Evolutionary conservation across 192 early-diverging fungal species (phyloP), one percentile per base, ranked within the genome.

Genomic region (Funneliformis geosporum): DNA sequence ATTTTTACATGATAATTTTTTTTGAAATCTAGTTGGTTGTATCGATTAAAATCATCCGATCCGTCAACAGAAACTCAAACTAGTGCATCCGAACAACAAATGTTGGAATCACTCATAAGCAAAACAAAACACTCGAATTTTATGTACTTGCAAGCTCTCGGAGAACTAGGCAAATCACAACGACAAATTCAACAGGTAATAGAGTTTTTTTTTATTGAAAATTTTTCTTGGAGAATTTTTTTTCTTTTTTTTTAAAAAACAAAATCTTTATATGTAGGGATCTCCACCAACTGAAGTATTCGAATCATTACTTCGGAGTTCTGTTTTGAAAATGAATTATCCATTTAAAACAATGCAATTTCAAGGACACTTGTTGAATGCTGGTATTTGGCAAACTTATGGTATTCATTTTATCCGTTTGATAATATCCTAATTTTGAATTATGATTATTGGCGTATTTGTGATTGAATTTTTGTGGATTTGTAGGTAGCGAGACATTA

Each of bases 91-190:
- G 77, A 79, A 68, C 77, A 79, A 43, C 77, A 79, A 25, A 70
- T 79, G 77, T 68, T 79, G 10, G 77, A 79, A 38, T 79, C 77
- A 25, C 44, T 79, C 5, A 79, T 79, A 27, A 59, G 11, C 33
- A 79, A 79, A 60, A 67, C 77, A 7, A 79, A 79, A 43, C 39
- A 79, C 27, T 21, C 77, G 1, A 79, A 70, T 59, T 79, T 33
- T 11, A 67, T 25, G 10, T 70, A 25, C 28, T 55, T 70, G 33
- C 77, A 79, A 60, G 46, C 67, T 39, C 38, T 79, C 11, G 77
- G 77, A 8, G 77, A 79, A 25, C 66, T 79, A 55, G 77, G 77
- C 8, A 79, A 70, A 8, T 68, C 77, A 70, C 66, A 68, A 79
- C 44, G 55, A 16, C 38, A 67, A 39, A 25, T 79, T 65, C 77